phyloP scores from a whole-genome alignment of 164 flowering plant species.

The Macadamia tetraphylla region DNA sequence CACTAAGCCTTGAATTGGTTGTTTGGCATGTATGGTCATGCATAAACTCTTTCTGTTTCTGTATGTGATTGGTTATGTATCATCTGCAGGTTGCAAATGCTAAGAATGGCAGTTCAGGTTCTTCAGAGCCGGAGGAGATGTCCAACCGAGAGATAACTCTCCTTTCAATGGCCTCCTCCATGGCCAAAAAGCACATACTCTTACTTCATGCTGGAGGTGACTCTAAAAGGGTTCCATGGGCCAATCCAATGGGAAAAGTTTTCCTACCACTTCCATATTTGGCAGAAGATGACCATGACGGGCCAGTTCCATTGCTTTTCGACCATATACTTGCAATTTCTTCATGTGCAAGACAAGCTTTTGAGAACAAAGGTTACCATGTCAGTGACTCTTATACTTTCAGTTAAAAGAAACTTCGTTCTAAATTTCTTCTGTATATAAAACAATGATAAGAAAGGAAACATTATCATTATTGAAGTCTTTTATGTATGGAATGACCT shows the following conservation, averaged over 20 bases:
- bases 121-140: constrained; percentile 21
- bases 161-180: constrained; percentile 26
- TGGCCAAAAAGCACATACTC: constrained; percentile 68
- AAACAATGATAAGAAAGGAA: too few species aligned
- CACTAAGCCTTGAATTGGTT: background rate
- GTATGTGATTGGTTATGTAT: constrained; percentile 21
- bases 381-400: constrained; percentile 7
- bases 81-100: constrained; percentile 36
- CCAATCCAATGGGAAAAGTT: constrained; percentile 98
- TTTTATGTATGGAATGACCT: background rate
- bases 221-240: constrained; percentile 99
- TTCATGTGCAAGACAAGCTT: constrained; percentile 91
- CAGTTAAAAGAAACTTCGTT: constrained; percentile 8
- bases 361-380: constrained; percentile 65
- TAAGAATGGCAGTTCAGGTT: constrained; percentile 24
- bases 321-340: constrained; percentile 97
- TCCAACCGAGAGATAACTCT: constrained; percentile 22
- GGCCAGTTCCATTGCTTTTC: constrained; percentile 95
- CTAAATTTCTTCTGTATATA: background rate
- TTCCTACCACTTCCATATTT: constrained; percentile 92
- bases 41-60: constrained; percentile 10
- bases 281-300: constrained; percentile 97
- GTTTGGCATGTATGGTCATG: background rate
- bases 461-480: background rate
- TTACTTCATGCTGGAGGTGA: constrained; percentile 99